These are phyloP conservation scores for Phytophthora fragariae DNA, from an alignment of 352 stramenopile genomes.

Conservation along the genomic window DNA sequence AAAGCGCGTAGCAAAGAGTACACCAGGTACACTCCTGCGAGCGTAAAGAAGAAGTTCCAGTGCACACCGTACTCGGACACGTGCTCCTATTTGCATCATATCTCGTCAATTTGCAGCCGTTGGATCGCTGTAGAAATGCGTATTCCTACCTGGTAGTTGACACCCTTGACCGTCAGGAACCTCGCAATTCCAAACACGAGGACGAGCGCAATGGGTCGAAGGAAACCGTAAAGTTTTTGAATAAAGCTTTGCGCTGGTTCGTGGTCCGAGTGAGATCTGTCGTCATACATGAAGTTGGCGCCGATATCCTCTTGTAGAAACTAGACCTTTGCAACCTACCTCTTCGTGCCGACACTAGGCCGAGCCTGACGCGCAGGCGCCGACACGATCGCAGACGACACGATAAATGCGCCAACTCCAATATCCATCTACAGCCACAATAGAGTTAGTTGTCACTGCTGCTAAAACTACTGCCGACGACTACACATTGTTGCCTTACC, in stretches of 20 bases:
- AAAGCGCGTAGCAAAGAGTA: slow-evolving; percentile 67
- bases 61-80: slow-evolving; percentile 99
- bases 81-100: slow-evolving; percentile 78
- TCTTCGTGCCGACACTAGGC: slow-evolving; percentile 28
- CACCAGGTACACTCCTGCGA: slow-evolving; percentile 85
- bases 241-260: slow-evolving; percentile 22
- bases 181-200: slow-evolving; percentile 71
- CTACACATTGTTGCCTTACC: slow-evolving; percentile 43
- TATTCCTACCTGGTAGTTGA: slow-evolving; percentile 82
- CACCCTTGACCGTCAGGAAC: slow-evolving; percentile 83
- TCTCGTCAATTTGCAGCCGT: not conserved
- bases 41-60: slow-evolving; percentile 99
- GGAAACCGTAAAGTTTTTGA: slow-evolving; percentile 56
- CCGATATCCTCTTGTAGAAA: not conserved
- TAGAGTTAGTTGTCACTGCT: slow-evolving; percentile 2
- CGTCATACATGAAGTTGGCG: not conserved
- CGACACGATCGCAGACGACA: slow-evolving; percentile 88
- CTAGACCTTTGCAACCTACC: slow-evolving; percentile 11
- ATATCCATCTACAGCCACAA: slow-evolving; percentile 94
- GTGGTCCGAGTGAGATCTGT: slow-evolving; percentile 23
- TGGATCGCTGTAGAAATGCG: not conserved
- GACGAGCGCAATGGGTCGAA: slow-evolving; percentile 76
- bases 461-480: not conserved
- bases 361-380: slow-evolving; percentile 65
- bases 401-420: slow-evolving; percentile 95